Conservation (phyloP, 2,329 filamentous ascomycete genomes). For the Cordyceps javanica region DNA sequence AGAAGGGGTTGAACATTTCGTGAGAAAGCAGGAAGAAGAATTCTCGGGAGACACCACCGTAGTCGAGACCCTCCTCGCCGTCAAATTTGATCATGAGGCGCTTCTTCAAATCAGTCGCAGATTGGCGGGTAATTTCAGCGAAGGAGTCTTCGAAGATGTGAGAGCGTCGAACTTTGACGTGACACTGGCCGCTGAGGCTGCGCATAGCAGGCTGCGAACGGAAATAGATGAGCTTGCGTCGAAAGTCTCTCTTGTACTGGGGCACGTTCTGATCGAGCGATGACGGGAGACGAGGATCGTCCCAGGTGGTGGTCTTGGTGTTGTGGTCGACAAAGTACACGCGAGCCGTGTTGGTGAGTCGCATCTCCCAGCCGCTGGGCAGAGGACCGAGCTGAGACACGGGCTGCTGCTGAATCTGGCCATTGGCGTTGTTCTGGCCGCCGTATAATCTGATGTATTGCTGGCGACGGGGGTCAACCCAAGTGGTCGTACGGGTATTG, state of each 20-base stretch:
- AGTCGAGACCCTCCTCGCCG: constrained; percentile 94
- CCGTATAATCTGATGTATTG: constrained; percentile 98
- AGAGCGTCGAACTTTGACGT: constrained; percentile 93
- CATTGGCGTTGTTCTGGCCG: constrained; percentile 77
- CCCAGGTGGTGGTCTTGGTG: constrained; percentile 99
- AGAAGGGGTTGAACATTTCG: constrained; percentile 99
- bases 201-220: constrained; percentile 93
- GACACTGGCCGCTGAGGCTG: constrained; percentile 92
- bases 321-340: constrained; percentile 99
- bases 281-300: constrained; percentile 89
- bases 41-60: constrained; percentile 93
- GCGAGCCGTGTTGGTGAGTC: constrained; percentile 91
- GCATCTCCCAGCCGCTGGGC: constrained; percentile 99
- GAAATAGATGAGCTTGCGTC: constrained; percentile 98
- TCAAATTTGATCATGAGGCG: constrained; percentile 99
- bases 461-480: constrained; percentile 94
- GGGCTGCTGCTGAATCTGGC: constrained; percentile 91
- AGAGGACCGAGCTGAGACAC: constrained; percentile 93
- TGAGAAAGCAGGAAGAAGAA: constrained; percentile 99
- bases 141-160: constrained; percentile 99
- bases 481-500: constrained; percentile 95
- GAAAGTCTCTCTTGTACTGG: constrained; percentile 98
- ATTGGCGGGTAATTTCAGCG: constrained; percentile 95
- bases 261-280: constrained; percentile 97
- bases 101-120: constrained; percentile 94